Base-by-base conservation (phyloP, 768 basidiomycete genomes). In the Psilocybe azurescens region DNA sequence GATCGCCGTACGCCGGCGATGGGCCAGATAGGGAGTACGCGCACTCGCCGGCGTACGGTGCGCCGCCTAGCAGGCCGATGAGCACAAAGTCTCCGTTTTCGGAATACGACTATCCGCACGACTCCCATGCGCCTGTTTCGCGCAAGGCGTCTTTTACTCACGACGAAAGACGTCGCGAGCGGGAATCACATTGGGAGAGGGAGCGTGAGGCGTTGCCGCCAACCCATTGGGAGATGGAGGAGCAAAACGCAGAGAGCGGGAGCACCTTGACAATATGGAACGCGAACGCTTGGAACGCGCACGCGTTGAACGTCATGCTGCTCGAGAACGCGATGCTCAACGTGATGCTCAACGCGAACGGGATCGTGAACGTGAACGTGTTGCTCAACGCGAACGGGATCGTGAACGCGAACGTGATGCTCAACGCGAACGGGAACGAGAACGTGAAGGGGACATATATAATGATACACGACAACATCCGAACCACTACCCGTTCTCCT, bases 91-190 rank as follows among this genome's bases (percentile, higher is more conserved):
- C 60, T 3, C 52, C 58, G 28, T 60, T 60, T 50, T 9, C 50
- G 24, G 55, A 61, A 8, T 41, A 51, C 13, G 60, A 65, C 30
- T 58, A 63, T 32, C 44, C 33, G 6, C 24, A 51, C 16, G 36
- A 33, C 20, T 33, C 56, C 14, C 53, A 56, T 44, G 49, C 55
- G 3, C 56, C 67, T 10, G 49, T 69, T 3, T 61, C 65, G 5
- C 68, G 62, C 29, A 66, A 67, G 41, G 36, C 65, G 28, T 69
- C 68, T 1, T 69, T 69, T 46, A 58, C 41, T 30, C 57, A 68
- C 48, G 65, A 63, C 1, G 67, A 65, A 30, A 50, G 64, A 10
- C 58, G 65, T 7, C 61, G 63, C 20, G 59, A 60, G 1, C 59
- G 62, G 24, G 66, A 64, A 44, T 41, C 32, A 5, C 57, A 29